These are phyloP conservation scores for Venustampulla echinocandica DNA, from an alignment of 495 filamentous ascomycete genomes.

Conservation along the genomic window DNA sequence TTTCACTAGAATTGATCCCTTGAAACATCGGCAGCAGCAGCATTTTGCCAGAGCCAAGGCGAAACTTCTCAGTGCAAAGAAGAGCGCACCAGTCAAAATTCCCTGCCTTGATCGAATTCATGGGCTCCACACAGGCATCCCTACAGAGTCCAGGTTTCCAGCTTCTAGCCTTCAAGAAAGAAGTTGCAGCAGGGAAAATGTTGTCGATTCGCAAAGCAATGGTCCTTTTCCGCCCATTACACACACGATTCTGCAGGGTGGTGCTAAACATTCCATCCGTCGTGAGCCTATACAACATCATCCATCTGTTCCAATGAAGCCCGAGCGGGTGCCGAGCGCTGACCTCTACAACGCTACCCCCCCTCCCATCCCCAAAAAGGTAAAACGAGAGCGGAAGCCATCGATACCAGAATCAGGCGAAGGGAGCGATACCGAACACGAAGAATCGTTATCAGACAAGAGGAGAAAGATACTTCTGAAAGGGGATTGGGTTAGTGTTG, in stretches of 20 bases:
- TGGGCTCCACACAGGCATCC: constrained; percentile 1
- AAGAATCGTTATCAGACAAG: constrained; percentile 10
- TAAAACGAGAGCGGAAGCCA: constrained; percentile 5
- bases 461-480: constrained; percentile 17
- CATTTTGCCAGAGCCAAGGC: constrained; percentile 21
- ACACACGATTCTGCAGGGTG: neutral
- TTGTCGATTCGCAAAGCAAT: neutral
- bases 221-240: neutral
- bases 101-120: constrained; percentile 2
- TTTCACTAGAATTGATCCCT: neutral
- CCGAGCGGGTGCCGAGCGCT: constrained; percentile 3
- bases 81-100: constrained; percentile 12
- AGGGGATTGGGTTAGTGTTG: constrained; percentile 21
- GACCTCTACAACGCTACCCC: constrained; percentile 19
- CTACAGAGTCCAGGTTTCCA: neutral
- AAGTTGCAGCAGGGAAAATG: neutral
- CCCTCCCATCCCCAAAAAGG: neutral
- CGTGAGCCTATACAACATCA: neutral
- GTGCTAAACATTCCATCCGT: neutral
- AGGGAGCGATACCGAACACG: neutral
- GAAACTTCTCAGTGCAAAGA: constrained; percentile 12
- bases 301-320: neutral
- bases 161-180: neutral
- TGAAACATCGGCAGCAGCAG: constrained; percentile 14
- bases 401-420: neutral